Evolutionary conservation across 148 eudicot species (phyloP).

Genomic region (Vaccinium vitisidaea): DNA sequence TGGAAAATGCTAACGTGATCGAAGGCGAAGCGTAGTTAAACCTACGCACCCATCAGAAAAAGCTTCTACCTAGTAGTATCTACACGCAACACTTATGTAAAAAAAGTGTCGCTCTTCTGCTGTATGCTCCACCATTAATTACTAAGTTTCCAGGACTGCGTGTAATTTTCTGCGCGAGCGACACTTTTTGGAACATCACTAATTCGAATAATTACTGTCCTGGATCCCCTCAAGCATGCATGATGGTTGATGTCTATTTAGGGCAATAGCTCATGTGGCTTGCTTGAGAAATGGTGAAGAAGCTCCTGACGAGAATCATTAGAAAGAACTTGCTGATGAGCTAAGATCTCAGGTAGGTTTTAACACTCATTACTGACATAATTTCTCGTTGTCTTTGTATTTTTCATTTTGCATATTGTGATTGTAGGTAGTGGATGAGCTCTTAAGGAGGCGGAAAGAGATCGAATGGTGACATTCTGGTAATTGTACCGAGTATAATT

Average conservation of each 20-base stretch:
- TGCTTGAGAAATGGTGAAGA: conserved; percentile 68
- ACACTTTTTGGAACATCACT: conserved; percentile 63
- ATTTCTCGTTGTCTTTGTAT: not conserved
- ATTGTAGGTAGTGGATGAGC: conserved; percentile 73
- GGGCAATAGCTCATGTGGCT: conserved; percentile 76
- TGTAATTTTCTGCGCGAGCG: conserved; percentile 51
- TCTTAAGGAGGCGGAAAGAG: conserved; percentile 70
- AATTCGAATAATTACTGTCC: conserved; percentile 46
- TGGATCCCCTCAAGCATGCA: conserved; percentile 42
- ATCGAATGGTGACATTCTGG: conserved; percentile 49
- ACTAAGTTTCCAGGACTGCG: conserved; percentile 77
- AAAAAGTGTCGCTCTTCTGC: conserved; percentile 57
- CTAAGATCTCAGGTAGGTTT: conserved; percentile 64
- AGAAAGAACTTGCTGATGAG: conserved; percentile 75
- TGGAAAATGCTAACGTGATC: not conserved
- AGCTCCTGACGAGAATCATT: conserved; percentile 65
- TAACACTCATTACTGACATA: not conserved
- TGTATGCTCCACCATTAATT: conserved; percentile 61
- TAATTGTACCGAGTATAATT: not conserved
- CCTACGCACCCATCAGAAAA: conserved; percentile 11
- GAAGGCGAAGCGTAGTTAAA: not conserved
- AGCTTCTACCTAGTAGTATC: too few species aligned
- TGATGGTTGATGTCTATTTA: conserved; percentile 76
- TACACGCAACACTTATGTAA: not conserved
- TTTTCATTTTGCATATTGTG: not conserved